A percentile compares a stretch with the other conserved stretches of the same genome.
Evolutionary conservation across 371 early-diverging fungal genomes (phyloP).

Genomic region (Globomyces sp.): DNA sequence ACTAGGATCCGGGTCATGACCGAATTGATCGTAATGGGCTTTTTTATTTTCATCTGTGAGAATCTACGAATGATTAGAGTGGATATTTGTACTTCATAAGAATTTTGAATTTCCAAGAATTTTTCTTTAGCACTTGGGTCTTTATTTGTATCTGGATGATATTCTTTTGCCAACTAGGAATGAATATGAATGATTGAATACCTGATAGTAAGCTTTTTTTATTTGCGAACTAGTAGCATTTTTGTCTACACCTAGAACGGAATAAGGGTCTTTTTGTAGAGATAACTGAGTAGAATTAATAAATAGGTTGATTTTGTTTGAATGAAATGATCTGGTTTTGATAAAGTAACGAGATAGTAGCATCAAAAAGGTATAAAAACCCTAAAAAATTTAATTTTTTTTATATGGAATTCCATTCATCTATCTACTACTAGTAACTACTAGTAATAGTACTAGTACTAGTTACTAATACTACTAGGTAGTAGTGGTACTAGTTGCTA

Average conservation of each 20-base stretch:
- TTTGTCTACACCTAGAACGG: slow-evolving; percentile 75
- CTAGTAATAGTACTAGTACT: too few species aligned
- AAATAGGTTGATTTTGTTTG: slow-evolving; percentile 12
- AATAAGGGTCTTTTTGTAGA: slow-evolving; percentile 73
- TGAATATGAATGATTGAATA: slow-evolving; percentile 27
- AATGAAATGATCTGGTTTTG: slow-evolving; percentile 3
- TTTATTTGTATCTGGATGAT: slow-evolving; percentile 95
- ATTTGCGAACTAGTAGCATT: slow-evolving; percentile 78
- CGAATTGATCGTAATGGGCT: slow-evolving; percentile 87
- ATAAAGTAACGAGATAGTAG: too few species aligned
- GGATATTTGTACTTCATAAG: slow-evolving; percentile 68
- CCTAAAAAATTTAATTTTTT: background rate
- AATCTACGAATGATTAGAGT: background rate
- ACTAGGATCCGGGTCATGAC: slow-evolving; percentile 52
- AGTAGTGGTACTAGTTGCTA: too few species aligned
- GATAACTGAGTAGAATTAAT: background rate
- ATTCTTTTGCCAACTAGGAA: slow-evolving; percentile 81
- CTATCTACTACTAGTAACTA: too few species aligned
- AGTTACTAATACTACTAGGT: too few species aligned
- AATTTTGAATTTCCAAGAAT: slow-evolving; percentile 94
- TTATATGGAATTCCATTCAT: background rate
- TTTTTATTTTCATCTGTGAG: slow-evolving; percentile 75
- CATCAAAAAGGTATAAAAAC: background rate
- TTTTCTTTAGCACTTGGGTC: slow-evolving; percentile 86
- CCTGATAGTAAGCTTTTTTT: slow-evolving; percentile 92